A percentile compares a stretch with the other conserved stretches of the same genome.
Conservation (phyloP, 441 rosid genomes). For the Dalechampia spathulata region DNA sequence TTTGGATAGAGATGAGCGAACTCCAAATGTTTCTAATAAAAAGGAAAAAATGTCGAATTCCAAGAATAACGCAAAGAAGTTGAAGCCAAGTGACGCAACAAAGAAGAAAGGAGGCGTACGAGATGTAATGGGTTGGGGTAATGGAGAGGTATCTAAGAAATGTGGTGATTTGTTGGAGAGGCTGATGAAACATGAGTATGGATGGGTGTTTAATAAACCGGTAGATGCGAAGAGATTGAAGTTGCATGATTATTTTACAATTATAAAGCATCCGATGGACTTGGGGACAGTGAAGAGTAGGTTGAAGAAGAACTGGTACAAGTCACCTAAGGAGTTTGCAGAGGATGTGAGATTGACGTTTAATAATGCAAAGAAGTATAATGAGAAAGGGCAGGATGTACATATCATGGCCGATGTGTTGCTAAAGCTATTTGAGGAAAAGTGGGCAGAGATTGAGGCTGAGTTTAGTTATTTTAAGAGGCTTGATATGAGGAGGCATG, state of each 20-base stretch:
- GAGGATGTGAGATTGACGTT: too few relatives aligned
- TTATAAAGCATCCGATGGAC: too few relatives aligned
- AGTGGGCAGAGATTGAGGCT: constrained; percentile 47
- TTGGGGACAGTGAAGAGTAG: constrained; percentile 72
- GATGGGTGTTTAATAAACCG: constrained; percentile 79
- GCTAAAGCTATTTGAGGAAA: constrained; percentile 56
- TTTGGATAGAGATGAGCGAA: constrained; percentile 36
- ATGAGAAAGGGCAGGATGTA: constrained; percentile 80
- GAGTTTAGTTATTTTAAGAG: too few relatives aligned
- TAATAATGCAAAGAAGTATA: constrained; percentile 76
- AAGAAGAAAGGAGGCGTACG: constrained; percentile 28
- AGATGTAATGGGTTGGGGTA: constrained; percentile 20
- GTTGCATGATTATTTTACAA: constrained; percentile 62
- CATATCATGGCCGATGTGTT: constrained; percentile 63
- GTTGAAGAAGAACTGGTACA: constrained; percentile 62
- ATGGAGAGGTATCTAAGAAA: constrained; percentile 40
- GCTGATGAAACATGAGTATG: constrained; percentile 75
- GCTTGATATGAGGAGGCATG: too few relatives aligned
- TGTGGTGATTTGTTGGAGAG: constrained; percentile 55
- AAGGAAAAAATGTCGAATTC: constrained; percentile 24
- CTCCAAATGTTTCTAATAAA: constrained; percentile 29
- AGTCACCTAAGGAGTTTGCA: too few relatives aligned
- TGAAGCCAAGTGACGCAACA: constrained; percentile 33
- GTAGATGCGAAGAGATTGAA: constrained; percentile 69
- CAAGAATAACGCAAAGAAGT: constrained; percentile 28